Evolutionary conservation across 140 eudicot genomes (phyloP), one percentile per base, ranked within the genome.

Genomic region (Stevia rebaudiana): DNA sequence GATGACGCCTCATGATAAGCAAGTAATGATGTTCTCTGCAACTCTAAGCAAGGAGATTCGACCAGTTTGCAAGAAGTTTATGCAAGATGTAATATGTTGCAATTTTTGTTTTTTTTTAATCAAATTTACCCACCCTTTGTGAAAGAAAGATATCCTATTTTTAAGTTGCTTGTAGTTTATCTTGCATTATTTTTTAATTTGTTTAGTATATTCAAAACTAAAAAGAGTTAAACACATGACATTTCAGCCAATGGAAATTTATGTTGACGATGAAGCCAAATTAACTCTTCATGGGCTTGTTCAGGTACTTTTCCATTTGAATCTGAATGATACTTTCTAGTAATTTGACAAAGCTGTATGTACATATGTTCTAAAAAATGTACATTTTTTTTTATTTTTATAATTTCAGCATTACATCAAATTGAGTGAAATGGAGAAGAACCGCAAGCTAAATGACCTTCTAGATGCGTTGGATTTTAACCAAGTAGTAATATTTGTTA

Each of bases 21-120:
- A 90, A 87, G 97, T 90, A 28, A 90, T 90, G 97, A 90, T 90
- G 95, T 86, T 86, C 36, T 86, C 95, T 22, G 95, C 95, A 1
- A 86, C 95, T 48, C 81, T 86, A 63, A 86, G 95, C 89, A 86
- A 86, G 82, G 95, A 79, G 55, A 86, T 90, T 63, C 95, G 97
- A 10, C 97, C 97, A 0, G 95, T 90, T 30, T 90, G 97, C 97
- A 90, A 90, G 74, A 90, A 90, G 71, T 90, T 90, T 65, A 90
- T 90, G 97, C 97, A 87, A 87, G 97, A 84, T 73, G 95, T 86
- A 87, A 86, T 75, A 76, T 69, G 11, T 64, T 56, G 61, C 70
- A 69, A 3, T 66, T 76, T 18, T 5, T 40, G 5, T 1, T 8
- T 11, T 21, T 12, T 18, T 11, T 36, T 11, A 19, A 33, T 30